Conservation (phyloP, 1,284 basidiomycete genomes). For the Fistulina hepatica region DNA sequence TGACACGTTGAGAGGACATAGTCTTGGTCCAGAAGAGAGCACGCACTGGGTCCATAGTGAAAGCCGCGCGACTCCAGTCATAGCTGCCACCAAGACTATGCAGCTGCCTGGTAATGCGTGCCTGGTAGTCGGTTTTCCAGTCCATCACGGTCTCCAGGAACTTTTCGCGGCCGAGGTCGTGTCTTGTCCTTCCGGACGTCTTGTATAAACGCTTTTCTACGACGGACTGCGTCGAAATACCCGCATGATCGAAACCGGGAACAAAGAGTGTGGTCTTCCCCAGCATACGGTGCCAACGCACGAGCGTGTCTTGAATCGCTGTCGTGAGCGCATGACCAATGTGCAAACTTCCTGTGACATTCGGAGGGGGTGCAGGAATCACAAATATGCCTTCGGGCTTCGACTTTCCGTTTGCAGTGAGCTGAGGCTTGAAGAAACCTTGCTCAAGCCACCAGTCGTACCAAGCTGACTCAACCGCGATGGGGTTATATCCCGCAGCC, state of each 20-base stretch:
- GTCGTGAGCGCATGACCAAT: slow-evolving; percentile 94
- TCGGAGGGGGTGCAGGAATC: slow-evolving; percentile 92
- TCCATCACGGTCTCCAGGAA: slow-evolving; percentile 91
- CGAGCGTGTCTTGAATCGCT: slow-evolving; percentile 83
- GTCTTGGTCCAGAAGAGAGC: slow-evolving; percentile 1
- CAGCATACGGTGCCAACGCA: slow-evolving; percentile 95
- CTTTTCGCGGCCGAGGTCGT: slow-evolving; percentile 89
- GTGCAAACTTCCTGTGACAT: slow-evolving; percentile 94
- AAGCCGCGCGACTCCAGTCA: slow-evolving; percentile 90
- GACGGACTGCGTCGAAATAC: slow-evolving; percentile 97
- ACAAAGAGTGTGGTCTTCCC: slow-evolving; percentile 87
- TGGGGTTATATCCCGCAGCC: slow-evolving; percentile 88
- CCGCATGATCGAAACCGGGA: slow-evolving; percentile 97
- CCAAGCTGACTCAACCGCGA: slow-evolving; percentile 93
- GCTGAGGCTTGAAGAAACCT: slow-evolving; percentile 83
- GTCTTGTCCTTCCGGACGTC: slow-evolving; percentile 72
- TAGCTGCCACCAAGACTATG: slow-evolving; percentile 87
- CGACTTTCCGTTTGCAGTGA: slow-evolving; percentile 44
- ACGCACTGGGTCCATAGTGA: slow-evolving; percentile 87
- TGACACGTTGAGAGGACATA: slow-evolving; percentile 6
- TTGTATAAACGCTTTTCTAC: slow-evolving; percentile 93
- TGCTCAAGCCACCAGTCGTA: slow-evolving; percentile 96
- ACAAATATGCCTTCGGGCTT: slow-evolving; percentile 70
- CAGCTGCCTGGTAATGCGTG: slow-evolving; percentile 84
- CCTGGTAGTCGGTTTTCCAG: slow-evolving; percentile 97